Evolutionary conservation across 2,329 filamentous ascomycete genomes (phyloP), one percentile per base, ranked within the genome.

Genomic region (Chalara sp.): DNA sequence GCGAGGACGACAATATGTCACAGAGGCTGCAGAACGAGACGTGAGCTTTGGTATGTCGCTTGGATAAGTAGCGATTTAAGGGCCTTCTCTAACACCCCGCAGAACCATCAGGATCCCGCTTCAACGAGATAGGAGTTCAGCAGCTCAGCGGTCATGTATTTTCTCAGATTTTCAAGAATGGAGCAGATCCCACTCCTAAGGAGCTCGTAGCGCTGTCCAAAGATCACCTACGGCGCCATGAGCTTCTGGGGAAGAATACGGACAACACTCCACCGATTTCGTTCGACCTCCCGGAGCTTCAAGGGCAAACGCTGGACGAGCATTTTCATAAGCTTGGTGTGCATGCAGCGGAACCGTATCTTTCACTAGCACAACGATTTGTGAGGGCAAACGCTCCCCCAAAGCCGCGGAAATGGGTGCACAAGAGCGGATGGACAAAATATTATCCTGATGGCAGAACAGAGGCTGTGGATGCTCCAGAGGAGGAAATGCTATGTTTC

Each of bases 71-170:
- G 6, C n/a, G 5, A 44, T 13, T 45, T 32, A 32, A 32, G 31
- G n/a, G 21, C 33, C 6, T 8, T 13, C 37, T 44, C 53, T 61
- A 43, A 59, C 48, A 8, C 33, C 39, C 50, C 12, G 5, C 46
- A 63, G 60, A 52, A 55, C 42, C 56, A 12, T 77, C 79, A 6
- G 70, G 78, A 51, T 75, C 89, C 46, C 83, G 93, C 58, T 89
- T 86, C 73, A 99, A 95, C 70, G 87, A 95, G 59, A 91, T 99
- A 61, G 89, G 89, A 48, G 89, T 99, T 39, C 93, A 99, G 70
- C 92, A 97, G 63, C 74, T 99, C 59, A 96, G 90, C 74, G 76
- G 78, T 53, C 79, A 91, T 72, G 77, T 99, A 43, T 88, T 92
- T 67, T 66, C 79, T 1, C 93, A 97, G 68, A 72, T 99, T 41